phyloP scores from a whole-genome alignment of 495 filamentous ascomycete genomes.

The Penicillium arizonense region DNA sequence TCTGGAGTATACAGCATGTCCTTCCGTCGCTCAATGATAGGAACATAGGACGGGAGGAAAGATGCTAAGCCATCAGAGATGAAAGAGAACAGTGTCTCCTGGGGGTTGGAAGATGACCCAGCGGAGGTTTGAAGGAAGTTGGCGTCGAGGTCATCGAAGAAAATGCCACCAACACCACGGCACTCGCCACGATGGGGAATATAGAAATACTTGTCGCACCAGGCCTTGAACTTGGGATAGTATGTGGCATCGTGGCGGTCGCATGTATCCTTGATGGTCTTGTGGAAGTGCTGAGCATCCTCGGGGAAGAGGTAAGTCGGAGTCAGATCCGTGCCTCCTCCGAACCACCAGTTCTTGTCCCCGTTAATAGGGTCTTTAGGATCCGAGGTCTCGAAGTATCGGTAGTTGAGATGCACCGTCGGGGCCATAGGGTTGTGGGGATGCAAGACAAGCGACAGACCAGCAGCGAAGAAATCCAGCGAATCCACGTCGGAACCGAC shows the following conservation, averaged over 20 bases:
- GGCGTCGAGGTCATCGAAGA: constrained; percentile 96
- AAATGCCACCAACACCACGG: constrained; percentile 94
- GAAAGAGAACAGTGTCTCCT: constrained; percentile 91
- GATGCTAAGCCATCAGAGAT: constrained; percentile 78
- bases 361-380: constrained; percentile 61
- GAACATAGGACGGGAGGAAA: constrained; percentile 89
- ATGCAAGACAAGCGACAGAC: constrained; percentile 88
- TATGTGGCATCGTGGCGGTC: constrained; percentile 91
- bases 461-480: constrained; percentile 92
- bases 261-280: constrained; percentile 85
- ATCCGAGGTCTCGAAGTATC: constrained; percentile 91
- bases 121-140: constrained; percentile 43
- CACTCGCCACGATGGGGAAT: constrained; percentile 86
- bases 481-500: constrained; percentile 68
- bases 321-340: constrained; percentile 91
- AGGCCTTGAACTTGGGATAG: constrained; percentile 94
- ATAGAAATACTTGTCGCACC: constrained; percentile 98
- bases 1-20: constrained; percentile 82
- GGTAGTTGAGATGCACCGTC: constrained; percentile 97
- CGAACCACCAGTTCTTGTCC: constrained; percentile 92
- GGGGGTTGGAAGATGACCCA: constrained; percentile 66
- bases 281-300: constrained; percentile 96
- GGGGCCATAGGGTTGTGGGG: constrained; percentile 95
- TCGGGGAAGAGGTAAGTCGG: constrained; percentile 95
- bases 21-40: constrained; percentile 83